These are phyloP conservation scores for Penicillium bovifimosum DNA, from an alignment of 495 filamentous ascomycete species.

Conservation along the genomic window DNA sequence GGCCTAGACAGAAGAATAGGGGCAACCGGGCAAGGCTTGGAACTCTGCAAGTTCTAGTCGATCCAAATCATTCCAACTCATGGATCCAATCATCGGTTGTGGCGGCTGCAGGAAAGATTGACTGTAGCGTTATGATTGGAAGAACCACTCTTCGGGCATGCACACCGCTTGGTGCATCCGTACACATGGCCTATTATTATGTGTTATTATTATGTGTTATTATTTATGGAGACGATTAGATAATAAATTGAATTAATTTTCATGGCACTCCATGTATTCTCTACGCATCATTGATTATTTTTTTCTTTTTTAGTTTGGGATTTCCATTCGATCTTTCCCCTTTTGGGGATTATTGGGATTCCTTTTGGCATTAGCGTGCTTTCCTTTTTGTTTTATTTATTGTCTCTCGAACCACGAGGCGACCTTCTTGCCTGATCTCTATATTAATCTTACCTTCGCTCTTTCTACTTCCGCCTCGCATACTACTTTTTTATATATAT, in stretches of 20 bases:
- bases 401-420: slow-evolving; percentile 2
- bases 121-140: not conserved
- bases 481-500: slow-evolving; percentile 7
- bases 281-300: slow-evolving; percentile 1
- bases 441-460: slow-evolving; percentile 13
- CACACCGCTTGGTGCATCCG: slow-evolving; percentile 6
- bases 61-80: not conserved
- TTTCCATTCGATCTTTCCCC: not conserved
- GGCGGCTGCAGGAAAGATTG: slow-evolving; percentile 3
- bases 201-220: not conserved
- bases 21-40: too few relatives aligned
- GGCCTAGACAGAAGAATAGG: not conserved
- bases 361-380: not conserved
- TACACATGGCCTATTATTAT: slow-evolving; percentile 1
- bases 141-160: not conserved
- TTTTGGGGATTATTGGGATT: not conserved
- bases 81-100: slow-evolving; percentile 3
- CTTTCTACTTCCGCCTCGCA: slow-evolving; percentile 12
- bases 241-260: not conserved
- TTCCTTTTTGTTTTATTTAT: slow-evolving; percentile 6
- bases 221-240: not conserved
- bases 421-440: not conserved
- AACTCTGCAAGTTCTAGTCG: slow-evolving; percentile 2
- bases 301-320: not conserved
- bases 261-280: not conserved